Conservation (phyloP, 176 grass and related monocot genomes). For the Oropetium thomaeum region DNA sequence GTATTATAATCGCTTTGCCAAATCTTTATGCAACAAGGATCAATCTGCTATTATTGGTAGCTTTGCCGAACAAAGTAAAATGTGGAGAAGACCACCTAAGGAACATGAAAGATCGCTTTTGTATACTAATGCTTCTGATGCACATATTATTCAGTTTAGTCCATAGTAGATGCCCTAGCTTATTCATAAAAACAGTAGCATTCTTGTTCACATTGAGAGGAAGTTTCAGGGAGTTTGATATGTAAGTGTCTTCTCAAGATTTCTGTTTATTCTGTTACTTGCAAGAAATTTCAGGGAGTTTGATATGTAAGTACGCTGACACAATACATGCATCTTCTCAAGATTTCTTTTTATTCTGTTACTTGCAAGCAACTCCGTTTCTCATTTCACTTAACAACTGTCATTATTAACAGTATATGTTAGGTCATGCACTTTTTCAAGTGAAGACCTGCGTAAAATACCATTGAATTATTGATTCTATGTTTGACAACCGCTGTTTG, state of each 20-base stretch:
- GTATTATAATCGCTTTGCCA: slow-evolving; percentile 55
- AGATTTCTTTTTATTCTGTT: background rate
- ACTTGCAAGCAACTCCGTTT: background rate
- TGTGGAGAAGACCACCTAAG: slow-evolving; percentile 47
- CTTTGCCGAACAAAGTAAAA: slow-evolving; percentile 61
- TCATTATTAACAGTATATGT: background rate
- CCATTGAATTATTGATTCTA: background rate
- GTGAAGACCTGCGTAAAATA: background rate
- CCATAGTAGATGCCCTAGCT: slow-evolving; percentile 13
- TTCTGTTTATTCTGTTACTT: background rate
- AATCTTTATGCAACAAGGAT: slow-evolving; percentile 41
- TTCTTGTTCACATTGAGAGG: background rate
- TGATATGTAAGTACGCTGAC: slow-evolving; percentile 20
- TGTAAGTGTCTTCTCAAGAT: slow-evolving; percentile 8
- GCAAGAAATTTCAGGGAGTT: background rate
- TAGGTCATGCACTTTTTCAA: background rate
- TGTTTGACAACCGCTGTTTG: background rate
- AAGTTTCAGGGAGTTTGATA: background rate
- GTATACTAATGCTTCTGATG: background rate
- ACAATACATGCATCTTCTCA: too few species aligned
- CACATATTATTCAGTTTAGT: background rate
- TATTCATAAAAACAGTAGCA: background rate
- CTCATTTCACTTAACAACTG: background rate
- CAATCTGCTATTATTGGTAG: slow-evolving; percentile 55
- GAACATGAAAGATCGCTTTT: background rate